Percentiles rank a stretch among this genome's conserved stretches.
Conservation (phyloP, 169 alveolate genomes). For the Plasmodium fragile region DNA sequence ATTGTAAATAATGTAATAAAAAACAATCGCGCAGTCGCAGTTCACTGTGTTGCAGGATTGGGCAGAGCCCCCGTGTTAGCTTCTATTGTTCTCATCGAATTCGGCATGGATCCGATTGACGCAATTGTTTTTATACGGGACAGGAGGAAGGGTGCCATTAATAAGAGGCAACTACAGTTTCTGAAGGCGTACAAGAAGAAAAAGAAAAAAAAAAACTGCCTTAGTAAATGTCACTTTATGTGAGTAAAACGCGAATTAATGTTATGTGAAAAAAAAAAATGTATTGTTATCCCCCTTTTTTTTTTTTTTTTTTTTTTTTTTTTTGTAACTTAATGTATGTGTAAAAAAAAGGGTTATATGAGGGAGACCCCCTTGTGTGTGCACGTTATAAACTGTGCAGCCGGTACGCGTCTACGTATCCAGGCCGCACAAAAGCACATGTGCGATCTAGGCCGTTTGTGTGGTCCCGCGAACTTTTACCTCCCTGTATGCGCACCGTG, state of each 20-base stretch:
- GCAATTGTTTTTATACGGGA: conserved; percentile 91
- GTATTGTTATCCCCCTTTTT: neutral
- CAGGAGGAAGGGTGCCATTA: conserved; percentile 90
- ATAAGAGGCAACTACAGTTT: conserved; percentile 85
- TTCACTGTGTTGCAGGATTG: conserved; percentile 95
- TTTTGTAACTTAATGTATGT: neutral
- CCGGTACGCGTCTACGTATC: neutral
- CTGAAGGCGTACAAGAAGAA: conserved; percentile 83
- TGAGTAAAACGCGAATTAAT: neutral
- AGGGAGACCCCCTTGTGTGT: neutral
- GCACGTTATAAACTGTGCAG: neutral
- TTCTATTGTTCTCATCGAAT: conserved; percentile 91
- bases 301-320: neutral
- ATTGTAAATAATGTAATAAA: conserved; percentile 85
- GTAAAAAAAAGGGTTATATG: neutral
- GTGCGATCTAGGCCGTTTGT: neutral
- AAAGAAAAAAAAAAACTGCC: conserved; percentile 76
- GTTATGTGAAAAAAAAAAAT: neutral
- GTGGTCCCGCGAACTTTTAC: neutral
- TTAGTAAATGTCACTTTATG: conserved; percentile 79
- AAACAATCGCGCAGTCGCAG: conserved; percentile 90
- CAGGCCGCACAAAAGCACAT: neutral
- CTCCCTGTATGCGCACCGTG: neutral
- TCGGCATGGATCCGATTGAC: conserved; percentile 92
- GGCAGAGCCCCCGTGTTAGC: conserved; percentile 95